Conservation (phyloP, 345 rosid genomes). For the Aethionema arabicum region DNA sequence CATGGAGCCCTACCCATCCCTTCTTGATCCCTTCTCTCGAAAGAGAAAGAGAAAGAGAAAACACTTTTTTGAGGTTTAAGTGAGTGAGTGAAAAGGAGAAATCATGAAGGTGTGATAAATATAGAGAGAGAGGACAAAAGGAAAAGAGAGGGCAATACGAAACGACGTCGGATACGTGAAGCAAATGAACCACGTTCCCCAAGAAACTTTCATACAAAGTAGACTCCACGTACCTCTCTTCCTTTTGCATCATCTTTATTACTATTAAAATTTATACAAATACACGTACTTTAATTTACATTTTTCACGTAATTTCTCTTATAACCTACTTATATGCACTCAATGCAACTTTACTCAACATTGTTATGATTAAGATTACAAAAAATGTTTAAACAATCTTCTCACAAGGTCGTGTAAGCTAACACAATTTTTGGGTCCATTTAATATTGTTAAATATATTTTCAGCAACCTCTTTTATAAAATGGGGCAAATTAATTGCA, state of each 20-base stretch:
- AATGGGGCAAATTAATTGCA: no score
- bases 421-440: no score
- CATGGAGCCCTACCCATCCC: constrained; percentile 88
- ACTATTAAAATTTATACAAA: constrained; percentile 23
- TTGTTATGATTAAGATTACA: not conserved
- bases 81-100: constrained; percentile 25
- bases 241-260: constrained; percentile 22
- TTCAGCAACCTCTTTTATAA: no score
- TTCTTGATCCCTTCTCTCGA: constrained; percentile 2
- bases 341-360: constrained; percentile 11
- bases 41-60: constrained; percentile 7
- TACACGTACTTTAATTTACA: constrained; percentile 19
- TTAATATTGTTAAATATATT: no score
- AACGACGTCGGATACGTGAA: constrained; percentile 30
- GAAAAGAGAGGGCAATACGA: constrained; percentile 25
- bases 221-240: constrained; percentile 34
- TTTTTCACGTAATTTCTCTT: constrained; percentile 6
- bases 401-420: no score
- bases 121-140: constrained; percentile 38
- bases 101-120: constrained; percentile 28
- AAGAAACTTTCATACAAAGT: constrained; percentile 10
- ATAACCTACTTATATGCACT: constrained; percentile 30
- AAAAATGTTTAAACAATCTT: no score
- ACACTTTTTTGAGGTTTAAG: constrained; percentile 31
- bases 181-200: constrained; percentile 39